Conservation (phyloP, 768 basidiomycete species). For the Lactarius hengduanensis region DNA sequence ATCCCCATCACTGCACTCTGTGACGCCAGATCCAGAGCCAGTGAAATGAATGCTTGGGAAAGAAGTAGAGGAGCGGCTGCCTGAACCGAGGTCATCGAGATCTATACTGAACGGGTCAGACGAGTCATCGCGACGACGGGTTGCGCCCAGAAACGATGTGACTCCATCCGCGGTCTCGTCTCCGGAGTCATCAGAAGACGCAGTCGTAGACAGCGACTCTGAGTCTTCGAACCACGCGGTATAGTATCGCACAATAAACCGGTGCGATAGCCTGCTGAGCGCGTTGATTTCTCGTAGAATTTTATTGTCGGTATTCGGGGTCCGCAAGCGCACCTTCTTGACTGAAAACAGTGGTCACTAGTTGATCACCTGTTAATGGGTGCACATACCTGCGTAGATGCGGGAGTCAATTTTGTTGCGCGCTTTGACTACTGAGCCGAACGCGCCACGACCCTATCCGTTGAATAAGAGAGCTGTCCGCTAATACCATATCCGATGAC, state of each 20-base stretch:
- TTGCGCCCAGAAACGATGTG: slow-evolving; percentile 57
- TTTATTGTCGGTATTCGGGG: slow-evolving; percentile 75
- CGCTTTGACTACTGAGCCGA: slow-evolving; percentile 94
- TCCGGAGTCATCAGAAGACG: slow-evolving; percentile 47
- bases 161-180: slow-evolving; percentile 43
- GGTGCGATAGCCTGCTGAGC: slow-evolving; percentile 82
- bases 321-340: slow-evolving; percentile 84
- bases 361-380: slow-evolving; percentile 2
- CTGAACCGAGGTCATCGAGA: slow-evolving; percentile 58
- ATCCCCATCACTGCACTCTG: slow-evolving; percentile 46
- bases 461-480: neutral
- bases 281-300: slow-evolving; percentile 92
- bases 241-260: slow-evolving; percentile 89
- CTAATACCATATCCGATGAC: slow-evolving; percentile 13
- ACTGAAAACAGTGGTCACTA: slow-evolving; percentile 43
- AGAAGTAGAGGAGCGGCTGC: slow-evolving; percentile 48
- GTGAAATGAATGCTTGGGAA: slow-evolving; percentile 87
- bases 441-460: slow-evolving; percentile 78
- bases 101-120: slow-evolving; percentile 62
- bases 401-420: slow-evolving; percentile 82
- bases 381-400: slow-evolving; percentile 68
- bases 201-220: slow-evolving; percentile 49
- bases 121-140: slow-evolving; percentile 26
- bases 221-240: slow-evolving; percentile 85
- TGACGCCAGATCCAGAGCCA: slow-evolving; percentile 38